A percentile compares a stretch with the other conserved stretches of the same genome.
phyloP scores from a whole-genome alignment of 805 yeast genomes.

The Nakazawaea populi region DNA sequence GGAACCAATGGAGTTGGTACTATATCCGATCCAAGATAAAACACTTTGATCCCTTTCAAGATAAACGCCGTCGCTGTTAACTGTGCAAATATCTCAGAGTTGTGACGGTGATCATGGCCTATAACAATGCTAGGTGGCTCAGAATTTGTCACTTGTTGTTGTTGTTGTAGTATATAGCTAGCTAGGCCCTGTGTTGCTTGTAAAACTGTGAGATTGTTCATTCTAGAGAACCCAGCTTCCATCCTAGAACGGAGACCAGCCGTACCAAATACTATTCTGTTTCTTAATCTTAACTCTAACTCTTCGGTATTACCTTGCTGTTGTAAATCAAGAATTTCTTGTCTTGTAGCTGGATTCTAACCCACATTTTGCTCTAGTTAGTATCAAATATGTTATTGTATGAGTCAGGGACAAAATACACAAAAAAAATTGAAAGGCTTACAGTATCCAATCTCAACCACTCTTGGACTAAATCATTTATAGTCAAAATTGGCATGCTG shows the following conservation, averaged over 20 bases:
- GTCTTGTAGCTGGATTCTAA: constrained; percentile 34
- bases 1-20: constrained; percentile 94
- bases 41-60: constrained; percentile 62
- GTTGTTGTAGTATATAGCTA: constrained; percentile 32
- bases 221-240: constrained; percentile 86
- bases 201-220: constrained; percentile 83
- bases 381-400: no score
- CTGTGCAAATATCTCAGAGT: constrained; percentile 75
- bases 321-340: constrained; percentile 47
- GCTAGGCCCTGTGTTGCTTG: constrained; percentile 89
- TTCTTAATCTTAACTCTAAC: constrained; percentile 45
- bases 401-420: not conserved
- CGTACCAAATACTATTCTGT: constrained; percentile 82
- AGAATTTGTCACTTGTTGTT: constrained; percentile 18
- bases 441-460: constrained; percentile 36
- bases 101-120: constrained; percentile 88
- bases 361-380: not conserved
- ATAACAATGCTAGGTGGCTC: constrained; percentile 51
- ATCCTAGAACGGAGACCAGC: constrained; percentile 85
- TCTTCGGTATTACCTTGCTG: constrained; percentile 30
- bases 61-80: constrained; percentile 74
- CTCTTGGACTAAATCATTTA: constrained; percentile 22
- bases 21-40: constrained; percentile 42
- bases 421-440: constrained; percentile 7
- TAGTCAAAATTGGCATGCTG: constrained; percentile 3